A percentile compares a stretch with the other conserved stretches of the same genome.
These are phyloP conservation scores for Microthlaspi erraticum DNA, from an alignment of 345 rosid genomes.

Conservation along the genomic window DNA sequence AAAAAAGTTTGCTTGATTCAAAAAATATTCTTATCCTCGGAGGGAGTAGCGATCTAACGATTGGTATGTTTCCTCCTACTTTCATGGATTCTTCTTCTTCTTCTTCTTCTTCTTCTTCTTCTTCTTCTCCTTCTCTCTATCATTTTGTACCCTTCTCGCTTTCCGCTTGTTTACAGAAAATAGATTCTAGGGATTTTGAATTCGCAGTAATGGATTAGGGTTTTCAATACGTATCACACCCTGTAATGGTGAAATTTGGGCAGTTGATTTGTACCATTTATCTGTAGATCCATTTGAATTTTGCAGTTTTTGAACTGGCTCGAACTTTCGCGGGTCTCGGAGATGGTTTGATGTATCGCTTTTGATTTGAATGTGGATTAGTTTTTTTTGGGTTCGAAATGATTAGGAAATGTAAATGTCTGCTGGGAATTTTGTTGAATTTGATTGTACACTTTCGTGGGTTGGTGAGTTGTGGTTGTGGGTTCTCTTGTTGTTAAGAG, in stretches of 20 bases:
- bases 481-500: conserved; percentile 4
- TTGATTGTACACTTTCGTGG: conserved; percentile 15
- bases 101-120: not conserved
- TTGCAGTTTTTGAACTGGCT: conserved; percentile 11
- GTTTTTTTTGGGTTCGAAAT: not conserved
- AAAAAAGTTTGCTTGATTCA: conserved; percentile 16
- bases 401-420: conserved; percentile 30
- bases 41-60: conserved; percentile 27
- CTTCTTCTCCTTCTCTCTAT: not conserved
- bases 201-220: conserved; percentile 22
- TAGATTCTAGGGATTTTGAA: conserved; percentile 17
- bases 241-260: conserved; percentile 2
- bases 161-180: conserved; percentile 1
- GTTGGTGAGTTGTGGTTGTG: conserved; percentile 35
- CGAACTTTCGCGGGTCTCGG: conserved; percentile 25
- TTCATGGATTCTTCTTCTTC: conserved; percentile 14
- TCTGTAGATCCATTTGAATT: conserved; percentile 34
- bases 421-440: not conserved
- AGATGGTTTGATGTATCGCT: conserved; percentile 3
- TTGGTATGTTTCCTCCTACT: conserved; percentile 37
- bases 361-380: conserved; percentile 14
- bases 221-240: not conserved
- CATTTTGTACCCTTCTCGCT: not conserved
- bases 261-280: not conserved
- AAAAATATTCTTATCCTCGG: conserved; percentile 33